Evolutionary conservation across 352 stramenopile species (phyloP), one percentile per base, ranked within the genome.

Genomic region (Hyphochytrium catenoides): DNA sequence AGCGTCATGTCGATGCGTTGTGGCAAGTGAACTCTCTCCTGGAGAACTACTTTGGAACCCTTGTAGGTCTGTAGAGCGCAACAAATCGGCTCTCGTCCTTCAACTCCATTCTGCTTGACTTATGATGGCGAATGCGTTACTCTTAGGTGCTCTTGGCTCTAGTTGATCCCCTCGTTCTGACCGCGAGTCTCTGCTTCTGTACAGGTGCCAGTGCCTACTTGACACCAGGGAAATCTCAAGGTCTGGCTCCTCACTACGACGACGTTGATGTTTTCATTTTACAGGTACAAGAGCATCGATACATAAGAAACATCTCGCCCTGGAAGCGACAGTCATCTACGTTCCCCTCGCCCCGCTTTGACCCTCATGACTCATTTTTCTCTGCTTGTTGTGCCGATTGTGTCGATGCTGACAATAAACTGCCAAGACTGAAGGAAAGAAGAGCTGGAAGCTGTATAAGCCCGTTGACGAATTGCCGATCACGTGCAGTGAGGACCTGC

Each of bases 391-490:
- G 6, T 20, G 16, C 37, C 11, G 21, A 26, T 24, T 7, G 16
- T n/a, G 8, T 7, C 11, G 16, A 19, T 21, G n/a, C 8, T 46
- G 24, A 11, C 26, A 30, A 36, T 17, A 6, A 12, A 17, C 15
- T 9, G 35, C 41, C 0, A 34, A 84, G 46, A 84, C 70, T 1
- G 52, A 84, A 47, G 67, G 70, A 6, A 49, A 57, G n/a, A 84
- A 84, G 48, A 69, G 77, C 48, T 84, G 70, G 70, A 79, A 82
- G 50, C 54, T 84, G 8, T 84, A 84, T 34, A 55, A 57, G 24
- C 67, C 67, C 11, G 45, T 77, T 21, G 51, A 69, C 1, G 61
- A 76, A 36, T 36, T 84, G 22, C 53, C 70, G 3, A 65, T 65
- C 20, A 67, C 81, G 44, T 63, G 78, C 46, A 79, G 64, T 53